These are phyloP conservation scores for Magnaporthiopsis incrustans DNA, from an alignment of 2,329 filamentous ascomycete genomes.

Conservation along the genomic window DNA sequence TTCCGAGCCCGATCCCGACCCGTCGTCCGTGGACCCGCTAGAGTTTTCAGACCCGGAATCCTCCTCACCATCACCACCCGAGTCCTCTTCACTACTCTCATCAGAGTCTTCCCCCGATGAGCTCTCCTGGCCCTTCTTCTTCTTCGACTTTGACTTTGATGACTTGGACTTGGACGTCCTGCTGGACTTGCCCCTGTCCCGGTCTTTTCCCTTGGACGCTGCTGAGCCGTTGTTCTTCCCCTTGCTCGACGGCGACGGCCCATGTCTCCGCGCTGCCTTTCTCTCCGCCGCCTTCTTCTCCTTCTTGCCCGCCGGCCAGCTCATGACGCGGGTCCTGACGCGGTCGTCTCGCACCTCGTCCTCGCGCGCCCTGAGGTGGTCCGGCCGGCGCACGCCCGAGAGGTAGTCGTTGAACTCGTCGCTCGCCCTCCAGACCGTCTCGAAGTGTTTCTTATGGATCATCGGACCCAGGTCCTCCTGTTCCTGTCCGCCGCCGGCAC, in stretches of 20 bases:
- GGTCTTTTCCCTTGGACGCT: neutral
- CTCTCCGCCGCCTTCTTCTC: neutral
- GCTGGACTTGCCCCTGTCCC: neutral
- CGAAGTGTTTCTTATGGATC: slow-evolving; percentile 28
- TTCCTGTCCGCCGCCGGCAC: slow-evolving; percentile 10
- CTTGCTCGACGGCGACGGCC: neutral
- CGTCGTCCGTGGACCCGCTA: neutral
- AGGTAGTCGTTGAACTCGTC: slow-evolving; percentile 7
- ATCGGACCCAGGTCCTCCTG: neutral
- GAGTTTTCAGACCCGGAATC: neutral
- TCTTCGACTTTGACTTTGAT: neutral
- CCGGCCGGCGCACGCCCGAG: neutral
- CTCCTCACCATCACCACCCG: neutral
- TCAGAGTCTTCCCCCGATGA: neutral
- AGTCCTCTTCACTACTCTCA: neutral
- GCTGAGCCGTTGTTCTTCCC: neutral
- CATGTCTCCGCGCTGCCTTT: neutral
- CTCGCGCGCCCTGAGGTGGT: neutral
- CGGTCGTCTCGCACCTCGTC: neutral
- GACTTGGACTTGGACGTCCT: neutral
- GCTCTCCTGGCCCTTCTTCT: neutral
- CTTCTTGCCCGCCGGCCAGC: neutral
- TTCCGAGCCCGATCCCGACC: neutral
- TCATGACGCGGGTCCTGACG: neutral
- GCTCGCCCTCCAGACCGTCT: slow-evolving; percentile 15